phyloP scores from a whole-genome alignment of 371 early-diverging fungal species.

The Polyrhizophydium stewartii region DNA sequence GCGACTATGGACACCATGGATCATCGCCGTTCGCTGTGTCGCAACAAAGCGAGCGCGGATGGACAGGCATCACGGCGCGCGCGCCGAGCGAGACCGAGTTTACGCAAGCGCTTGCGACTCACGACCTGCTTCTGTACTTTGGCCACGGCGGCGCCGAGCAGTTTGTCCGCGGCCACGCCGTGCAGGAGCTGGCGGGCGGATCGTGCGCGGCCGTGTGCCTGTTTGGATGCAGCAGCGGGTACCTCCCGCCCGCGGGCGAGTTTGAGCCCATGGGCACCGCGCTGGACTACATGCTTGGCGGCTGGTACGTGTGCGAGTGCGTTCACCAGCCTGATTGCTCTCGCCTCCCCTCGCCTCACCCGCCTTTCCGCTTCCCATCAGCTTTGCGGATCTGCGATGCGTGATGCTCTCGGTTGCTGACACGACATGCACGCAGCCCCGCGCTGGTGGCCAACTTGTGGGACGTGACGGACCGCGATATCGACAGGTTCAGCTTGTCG shows the following conservation, averaged over 20 bases:
- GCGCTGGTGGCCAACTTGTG: conserved; percentile 93
- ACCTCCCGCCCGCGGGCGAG: conserved; percentile 65
- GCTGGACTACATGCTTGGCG: conserved; percentile 74
- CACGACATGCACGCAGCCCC: conserved; percentile 45
- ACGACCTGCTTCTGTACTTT: conserved; percentile 87
- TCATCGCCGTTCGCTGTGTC: neutral
- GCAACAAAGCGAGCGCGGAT: conserved; percentile 25
- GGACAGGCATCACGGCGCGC: conserved; percentile 68
- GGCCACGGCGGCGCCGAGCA: conserved; percentile 97
- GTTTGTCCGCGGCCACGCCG: conserved; percentile 65
- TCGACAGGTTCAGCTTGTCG: conserved; percentile 80
- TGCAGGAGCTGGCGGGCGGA: conserved; percentile 60
- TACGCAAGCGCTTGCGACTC: conserved; percentile 47
- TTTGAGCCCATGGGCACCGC: conserved; percentile 83
- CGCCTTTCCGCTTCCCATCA: too few species aligned
- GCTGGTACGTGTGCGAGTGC: conserved; percentile 44
- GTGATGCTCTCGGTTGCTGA: too few species aligned
- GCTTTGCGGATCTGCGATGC: too few species aligned
- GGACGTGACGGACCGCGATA: conserved; percentile 99
- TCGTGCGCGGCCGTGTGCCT: conserved; percentile 73
- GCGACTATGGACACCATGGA: neutral
- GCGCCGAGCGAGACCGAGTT: conserved; percentile 68
- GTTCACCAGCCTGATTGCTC: neutral
- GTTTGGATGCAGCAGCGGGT: conserved; percentile 91
- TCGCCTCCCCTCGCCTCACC: too few species aligned